These are phyloP conservation scores for Pseudopyricularia javanii DNA, from an alignment of 2,329 filamentous ascomycete genomes.

Conservation along the genomic window DNA sequence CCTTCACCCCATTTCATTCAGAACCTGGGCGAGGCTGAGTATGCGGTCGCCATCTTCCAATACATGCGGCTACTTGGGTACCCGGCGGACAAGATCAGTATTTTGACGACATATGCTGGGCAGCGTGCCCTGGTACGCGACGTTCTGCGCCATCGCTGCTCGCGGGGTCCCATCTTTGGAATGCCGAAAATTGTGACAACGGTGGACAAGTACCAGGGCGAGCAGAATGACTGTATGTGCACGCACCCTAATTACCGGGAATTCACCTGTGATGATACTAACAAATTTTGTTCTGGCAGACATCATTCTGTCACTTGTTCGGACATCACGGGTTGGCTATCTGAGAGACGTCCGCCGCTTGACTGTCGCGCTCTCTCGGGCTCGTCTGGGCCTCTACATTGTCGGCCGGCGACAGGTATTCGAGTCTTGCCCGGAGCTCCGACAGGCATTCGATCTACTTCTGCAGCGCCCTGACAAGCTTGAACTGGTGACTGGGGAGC, in stretches of 20 bases:
- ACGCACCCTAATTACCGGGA: background rate
- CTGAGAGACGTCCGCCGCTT: conserved; percentile 85
- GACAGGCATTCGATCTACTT: conserved; percentile 72
- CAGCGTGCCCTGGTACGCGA: conserved; percentile 82
- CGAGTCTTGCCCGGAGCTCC: conserved; percentile 76
- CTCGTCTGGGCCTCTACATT: conserved; percentile 82
- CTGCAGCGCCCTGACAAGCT: conserved; percentile 71
- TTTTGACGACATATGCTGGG: conserved; percentile 87
- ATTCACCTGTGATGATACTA: conserved; percentile 1
- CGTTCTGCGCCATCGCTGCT: conserved; percentile 73
- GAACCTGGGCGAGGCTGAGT: conserved; percentile 93
- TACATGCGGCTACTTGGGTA: conserved; percentile 97
- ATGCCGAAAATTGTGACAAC: conserved; percentile 83
- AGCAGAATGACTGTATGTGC: conserved; percentile 92
- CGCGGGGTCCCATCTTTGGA: conserved; percentile 73
- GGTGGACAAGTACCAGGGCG: conserved; percentile 97
- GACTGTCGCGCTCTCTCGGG: conserved; percentile 87
- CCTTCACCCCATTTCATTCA: conserved; percentile 92
- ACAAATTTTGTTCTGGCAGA: conserved; percentile 36
- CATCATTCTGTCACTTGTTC: conserved; percentile 83
- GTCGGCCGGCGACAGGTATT: conserved; percentile 82
- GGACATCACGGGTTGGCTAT: conserved; percentile 82
- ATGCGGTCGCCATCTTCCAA: conserved; percentile 87
- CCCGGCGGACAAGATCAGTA: conserved; percentile 69
- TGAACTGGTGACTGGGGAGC: conserved; percentile 69